Evolutionary conservation across 2,329 filamentous ascomycete genomes (phyloP), one percentile per base, ranked within the genome.

Genomic region (Onygena corvina): DNA sequence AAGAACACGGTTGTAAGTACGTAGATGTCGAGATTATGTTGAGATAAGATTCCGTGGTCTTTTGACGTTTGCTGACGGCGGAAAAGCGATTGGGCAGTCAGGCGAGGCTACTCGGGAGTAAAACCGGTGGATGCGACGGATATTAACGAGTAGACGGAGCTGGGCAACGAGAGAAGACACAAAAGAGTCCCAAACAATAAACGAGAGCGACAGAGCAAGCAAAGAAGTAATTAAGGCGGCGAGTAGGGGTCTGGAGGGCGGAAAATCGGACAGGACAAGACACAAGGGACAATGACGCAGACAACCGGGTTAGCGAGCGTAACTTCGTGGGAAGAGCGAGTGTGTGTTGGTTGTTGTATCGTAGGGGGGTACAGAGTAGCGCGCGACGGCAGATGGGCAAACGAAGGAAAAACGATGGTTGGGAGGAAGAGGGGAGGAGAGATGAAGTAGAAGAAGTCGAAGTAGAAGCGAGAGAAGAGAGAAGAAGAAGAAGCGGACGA

Each of bases 261-360:
- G 64, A 60, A 59, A 57, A 59, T 56, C 55, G 57, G 52, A 58
- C 54, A 48, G 51, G 51, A 34, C 42, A 49, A 27, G 42, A 36
- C 23, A 31, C 35, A 40, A 50, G 46, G 47, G 48, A 46, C 38
- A 49, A 48, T 38, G 27, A 52, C 33, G 48, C 34, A 47, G 58
- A 56, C 52, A 52, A 57, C 59, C 45, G 58, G 59, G 63, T 66
- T n/a, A 67, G 64, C 64, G 64, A 67, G 61, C 59, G 64, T 66
- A 58, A 57, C 61, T 61, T 59, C 53, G 53, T 61, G 58, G 60
- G 61, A 58, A 60, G 62, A 56, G 62, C 62, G 63, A 66, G 59
- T 59, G 64, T 62, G 58, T 35, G 25, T 23, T 31, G n/a, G 16
- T 11, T 21, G 36, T 23, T 40, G 20, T 40, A 9, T 11, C n/a